Percentiles rank a stretch among this genome's conserved stretches.
phyloP scores from a whole-genome alignment of 805 yeast species.

The Danielozyma ontarioensis region DNA sequence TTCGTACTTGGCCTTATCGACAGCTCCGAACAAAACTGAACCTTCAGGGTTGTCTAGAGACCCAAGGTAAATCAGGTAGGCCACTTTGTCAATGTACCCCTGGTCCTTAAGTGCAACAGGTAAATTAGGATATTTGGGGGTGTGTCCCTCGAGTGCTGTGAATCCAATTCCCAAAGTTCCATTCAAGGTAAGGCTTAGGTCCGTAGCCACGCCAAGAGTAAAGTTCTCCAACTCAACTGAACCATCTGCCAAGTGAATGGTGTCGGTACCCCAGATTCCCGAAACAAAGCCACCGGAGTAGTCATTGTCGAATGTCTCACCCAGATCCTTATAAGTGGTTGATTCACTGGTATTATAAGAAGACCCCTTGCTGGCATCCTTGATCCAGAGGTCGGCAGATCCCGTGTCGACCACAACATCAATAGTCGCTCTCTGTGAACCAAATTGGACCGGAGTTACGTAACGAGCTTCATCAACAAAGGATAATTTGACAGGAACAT shows the following conservation, averaged over 20 bases:
- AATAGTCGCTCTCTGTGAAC: slow-evolving; percentile 5
- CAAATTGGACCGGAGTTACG: slow-evolving; percentile 1
- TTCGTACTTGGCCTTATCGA: slow-evolving; percentile 8
- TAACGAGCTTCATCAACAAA: too few species aligned
- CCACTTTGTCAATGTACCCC: slow-evolving; percentile 2
- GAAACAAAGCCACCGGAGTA: slow-evolving; percentile 1
- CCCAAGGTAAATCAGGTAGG: slow-evolving; percentile 5
- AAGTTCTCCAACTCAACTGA: neutral
- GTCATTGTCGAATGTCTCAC: slow-evolving; percentile 10
- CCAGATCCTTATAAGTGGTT: slow-evolving; percentile 7
- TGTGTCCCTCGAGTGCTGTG: too few species aligned
- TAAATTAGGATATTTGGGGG: neutral
- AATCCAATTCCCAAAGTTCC: slow-evolving; percentile 14
- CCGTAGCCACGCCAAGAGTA: slow-evolving; percentile 6
- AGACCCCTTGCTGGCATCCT: neutral
- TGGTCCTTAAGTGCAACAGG: neutral
- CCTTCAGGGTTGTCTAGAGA: neutral
- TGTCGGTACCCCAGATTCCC: neutral
- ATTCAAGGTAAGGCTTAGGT: slow-evolving; percentile 7
- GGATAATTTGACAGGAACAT: too few species aligned
- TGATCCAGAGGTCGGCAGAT: slow-evolving; percentile 12
- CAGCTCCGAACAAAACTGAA: slow-evolving; percentile 7
- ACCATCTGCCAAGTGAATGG: neutral
- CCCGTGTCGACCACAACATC: slow-evolving; percentile 11
- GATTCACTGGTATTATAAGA: neutral